phyloP scores from a whole-genome alignment of 306 rosid species.

The Adenanthera pavonina region DNA sequence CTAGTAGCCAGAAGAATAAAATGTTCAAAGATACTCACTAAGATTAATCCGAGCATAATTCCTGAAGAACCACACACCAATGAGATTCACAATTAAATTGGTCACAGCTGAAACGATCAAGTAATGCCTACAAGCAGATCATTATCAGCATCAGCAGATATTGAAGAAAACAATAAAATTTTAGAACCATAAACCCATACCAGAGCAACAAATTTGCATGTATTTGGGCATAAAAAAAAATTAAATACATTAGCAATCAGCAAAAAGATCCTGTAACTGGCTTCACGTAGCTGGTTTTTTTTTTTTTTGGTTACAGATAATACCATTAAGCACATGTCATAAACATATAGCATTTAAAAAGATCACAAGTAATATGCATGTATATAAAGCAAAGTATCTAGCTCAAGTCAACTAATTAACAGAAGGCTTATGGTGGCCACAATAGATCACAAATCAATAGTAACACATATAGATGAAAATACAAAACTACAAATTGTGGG shows the following conservation, averaged over 20 bases:
- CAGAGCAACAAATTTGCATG: slow-evolving; percentile 30
- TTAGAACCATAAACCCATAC: background rate
- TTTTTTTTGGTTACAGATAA: background rate
- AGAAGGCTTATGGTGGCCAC: background rate
- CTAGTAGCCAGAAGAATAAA: background rate
- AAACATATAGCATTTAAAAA: background rate
- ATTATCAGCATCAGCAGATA: slow-evolving; percentile 44
- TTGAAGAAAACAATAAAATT: slow-evolving; percentile 1
- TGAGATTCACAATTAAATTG: slow-evolving; percentile 90
- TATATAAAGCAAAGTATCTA: background rate
- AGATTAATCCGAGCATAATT: slow-evolving; percentile 94
- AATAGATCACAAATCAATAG: background rate
- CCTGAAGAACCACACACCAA: slow-evolving; percentile 99
- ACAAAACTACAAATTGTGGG: background rate
- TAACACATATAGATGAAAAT: background rate
- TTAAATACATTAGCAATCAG: slow-evolving; percentile 7
- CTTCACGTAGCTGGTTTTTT: background rate
- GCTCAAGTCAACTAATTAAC: background rate
- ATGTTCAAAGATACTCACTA: slow-evolving; percentile 56
- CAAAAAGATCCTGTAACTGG: background rate
- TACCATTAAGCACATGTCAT: background rate
- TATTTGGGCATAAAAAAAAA: background rate
- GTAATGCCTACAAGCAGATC: slow-evolving; percentile 80
- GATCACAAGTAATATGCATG: slow-evolving; percentile 8
- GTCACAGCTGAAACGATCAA: slow-evolving; percentile 93